Percentiles rank a stretch among this genome's conserved stretches.
phyloP scores from a whole-genome alignment of 1,284 basidiomycete genomes.

The Puccinia hordei region DNA sequence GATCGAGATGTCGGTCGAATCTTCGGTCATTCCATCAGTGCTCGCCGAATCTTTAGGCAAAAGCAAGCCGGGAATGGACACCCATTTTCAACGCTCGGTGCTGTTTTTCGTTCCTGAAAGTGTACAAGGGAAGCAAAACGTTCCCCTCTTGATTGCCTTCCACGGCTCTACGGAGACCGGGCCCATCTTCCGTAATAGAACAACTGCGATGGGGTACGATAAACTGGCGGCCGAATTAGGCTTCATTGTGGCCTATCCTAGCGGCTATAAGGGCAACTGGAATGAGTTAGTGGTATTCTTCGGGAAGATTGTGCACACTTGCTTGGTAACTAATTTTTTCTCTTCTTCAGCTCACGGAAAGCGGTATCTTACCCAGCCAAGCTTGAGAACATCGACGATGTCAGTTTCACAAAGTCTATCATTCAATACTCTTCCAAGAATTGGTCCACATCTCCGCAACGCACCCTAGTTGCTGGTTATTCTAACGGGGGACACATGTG shows the following conservation, averaged over 20 bases:
- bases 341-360: constrained; percentile 36
- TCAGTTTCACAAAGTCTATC: constrained; percentile 37
- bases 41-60: background rate
- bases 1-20: background rate
- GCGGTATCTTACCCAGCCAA: constrained; percentile 38
- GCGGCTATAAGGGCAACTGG: constrained; percentile 47
- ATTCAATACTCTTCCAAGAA: constrained; percentile 25
- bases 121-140: background rate
- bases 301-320: background rate
- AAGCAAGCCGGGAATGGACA: background rate
- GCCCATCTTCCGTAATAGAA: constrained; percentile 36
- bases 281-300: constrained; percentile 31
- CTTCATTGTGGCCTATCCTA: constrained; percentile 43
- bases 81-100: constrained; percentile 10
- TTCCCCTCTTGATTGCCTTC: constrained; percentile 45
- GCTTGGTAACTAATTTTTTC: background rate
- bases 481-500: constrained; percentile 46
- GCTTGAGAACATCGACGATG: constrained; percentile 29
- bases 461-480: constrained; percentile 36
- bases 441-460: constrained; percentile 23
- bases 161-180: constrained; percentile 39
- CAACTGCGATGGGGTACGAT: constrained; percentile 36
- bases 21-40: background rate
- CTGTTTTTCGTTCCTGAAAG: constrained; percentile 33
- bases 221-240: constrained; percentile 21